Base-by-base conservation (phyloP, 176 grass and related monocot genomes). In the Poa annua region DNA sequence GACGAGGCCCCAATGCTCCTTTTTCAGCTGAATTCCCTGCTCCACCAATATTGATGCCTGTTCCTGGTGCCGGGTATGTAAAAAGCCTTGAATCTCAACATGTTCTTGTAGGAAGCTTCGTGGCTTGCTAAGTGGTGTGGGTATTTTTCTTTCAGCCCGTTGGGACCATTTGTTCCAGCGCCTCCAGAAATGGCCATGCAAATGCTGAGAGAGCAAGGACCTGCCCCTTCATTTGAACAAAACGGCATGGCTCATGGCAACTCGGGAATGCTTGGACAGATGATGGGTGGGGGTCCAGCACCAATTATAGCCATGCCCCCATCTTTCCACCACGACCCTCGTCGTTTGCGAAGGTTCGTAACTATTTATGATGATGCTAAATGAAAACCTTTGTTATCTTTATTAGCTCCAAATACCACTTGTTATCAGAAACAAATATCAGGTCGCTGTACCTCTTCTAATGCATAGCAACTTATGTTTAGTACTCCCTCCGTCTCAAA, bases 121-220 rank as follows among this genome's bases (percentile, higher is more conserved):
- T 42, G 7, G 25, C 10, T 45, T 66, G 9, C 64, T 83, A 77
- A 80, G 41, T 87, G 41, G 45, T 79, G 57, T 79, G 81, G 32
- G n/a, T 51, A 19, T 17, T 80, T 79, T 84, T 66, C 4, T 92
- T 80, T 79, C 84, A 99, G 97, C 73, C 97, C 97, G 6, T 74
- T 99, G 75, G 97, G 97, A 62, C 97, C 97, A 72, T 99, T 99
- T 90, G 91, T 99, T 71, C 97, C 97, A 54, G 97, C 97, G 22
- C 97, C 97, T 45, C 97, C 97, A 85, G 97, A 99, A 85, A 91
- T 99, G 75, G 97, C 97, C 12, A 99, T 99, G 88, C 89, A 92
- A 61, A 96, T 99, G 93, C 54, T 99, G 85, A 99, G 91, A 77
- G 97, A 99, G 71, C 89, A 93, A 80, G 97, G 91, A n/a, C 80